phyloP scores from a whole-genome alignment of 495 filamentous ascomycete species.

The Xylaria nigripes region DNA sequence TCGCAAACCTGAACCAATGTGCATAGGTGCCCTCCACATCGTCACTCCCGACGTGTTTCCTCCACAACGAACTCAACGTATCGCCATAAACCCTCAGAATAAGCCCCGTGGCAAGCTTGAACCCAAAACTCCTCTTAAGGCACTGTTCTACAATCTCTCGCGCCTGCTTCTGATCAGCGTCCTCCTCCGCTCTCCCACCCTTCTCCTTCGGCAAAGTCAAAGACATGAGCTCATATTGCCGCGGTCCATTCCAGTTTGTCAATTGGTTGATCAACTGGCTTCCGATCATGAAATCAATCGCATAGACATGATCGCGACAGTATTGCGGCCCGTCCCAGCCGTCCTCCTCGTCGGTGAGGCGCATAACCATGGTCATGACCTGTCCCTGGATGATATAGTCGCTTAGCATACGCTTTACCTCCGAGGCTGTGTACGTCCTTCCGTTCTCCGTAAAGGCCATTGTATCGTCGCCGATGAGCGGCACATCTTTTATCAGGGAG shows the following conservation, averaged over 20 bases:
- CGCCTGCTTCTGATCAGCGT: slow-evolving; percentile 36
- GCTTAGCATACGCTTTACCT: slow-evolving; percentile 32
- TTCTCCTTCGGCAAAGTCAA: slow-evolving; percentile 32
- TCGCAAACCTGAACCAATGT: slow-evolving; percentile 37
- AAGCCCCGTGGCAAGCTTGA: slow-evolving; percentile 46
- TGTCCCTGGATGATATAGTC: slow-evolving; percentile 48
- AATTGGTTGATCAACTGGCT: slow-evolving; percentile 44
- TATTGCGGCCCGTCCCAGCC: slow-evolving; percentile 48
- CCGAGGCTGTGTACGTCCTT: not conserved
- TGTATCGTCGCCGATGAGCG: slow-evolving; percentile 23
- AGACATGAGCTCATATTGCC: slow-evolving; percentile 43
- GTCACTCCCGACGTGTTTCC: slow-evolving; percentile 36
- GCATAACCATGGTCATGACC: slow-evolving; percentile 40
- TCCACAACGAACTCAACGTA: slow-evolving; percentile 40
- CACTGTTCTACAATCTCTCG: slow-evolving; percentile 43
- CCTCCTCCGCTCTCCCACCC: slow-evolving; percentile 40
- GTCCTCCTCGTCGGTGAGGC: slow-evolving; percentile 39
- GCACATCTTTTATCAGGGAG: slow-evolving; percentile 36
- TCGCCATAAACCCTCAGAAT: slow-evolving; percentile 36
- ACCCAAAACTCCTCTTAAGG: slow-evolving; percentile 39
- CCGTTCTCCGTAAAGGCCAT: slow-evolving; percentile 10
- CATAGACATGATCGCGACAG: slow-evolving; percentile 35
- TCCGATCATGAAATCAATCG: slow-evolving; percentile 39
- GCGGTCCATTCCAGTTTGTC: slow-evolving; percentile 39
- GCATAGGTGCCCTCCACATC: slow-evolving; percentile 37